These are phyloP conservation scores for Cryphonectria parasitica DNA, from an alignment of 2,329 filamentous ascomycete genomes.

Conservation along the genomic window DNA sequence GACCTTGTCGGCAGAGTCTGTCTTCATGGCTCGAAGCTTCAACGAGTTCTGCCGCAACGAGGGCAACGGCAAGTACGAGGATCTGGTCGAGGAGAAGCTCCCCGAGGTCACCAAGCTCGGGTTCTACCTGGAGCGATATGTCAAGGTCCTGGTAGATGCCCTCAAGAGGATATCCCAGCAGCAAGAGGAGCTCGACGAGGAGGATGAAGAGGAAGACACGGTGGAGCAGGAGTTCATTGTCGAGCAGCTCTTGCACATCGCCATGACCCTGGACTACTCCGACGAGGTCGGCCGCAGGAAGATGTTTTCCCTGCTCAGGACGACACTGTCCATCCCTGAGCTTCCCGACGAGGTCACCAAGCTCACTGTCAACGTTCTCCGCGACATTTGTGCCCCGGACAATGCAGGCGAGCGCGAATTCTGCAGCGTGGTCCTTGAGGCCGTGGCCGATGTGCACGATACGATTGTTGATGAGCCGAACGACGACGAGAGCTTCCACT, in stretches of 20 bases:
- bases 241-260: slow-evolving; percentile 92
- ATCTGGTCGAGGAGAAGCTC: slow-evolving; percentile 86
- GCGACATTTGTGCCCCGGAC: slow-evolving; percentile 79
- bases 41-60: slow-evolving; percentile 87
- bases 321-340: slow-evolving; percentile 82
- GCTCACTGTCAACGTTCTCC: slow-evolving; percentile 79
- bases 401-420: slow-evolving; percentile 79
- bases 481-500: slow-evolving; percentile 90
- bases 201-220: slow-evolving; percentile 78
- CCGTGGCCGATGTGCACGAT: slow-evolving; percentile 95
- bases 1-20: slow-evolving; percentile 79
- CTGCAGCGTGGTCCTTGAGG: slow-evolving; percentile 84
- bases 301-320: slow-evolving; percentile 90
- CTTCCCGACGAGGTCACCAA: slow-evolving; percentile 92
- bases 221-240: slow-evolving; percentile 94
- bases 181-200: slow-evolving; percentile 59
- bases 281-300: slow-evolving; percentile 94
- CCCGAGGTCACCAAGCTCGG: slow-evolving; percentile 92
- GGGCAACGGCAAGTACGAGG: slow-evolving; percentile 73
- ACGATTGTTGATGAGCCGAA: slow-evolving; percentile 71
- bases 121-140: slow-evolving; percentile 82
- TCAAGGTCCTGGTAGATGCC: slow-evolving; percentile 68
- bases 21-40: slow-evolving; percentile 89
- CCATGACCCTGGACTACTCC: slow-evolving; percentile 91
- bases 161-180: slow-evolving; percentile 60